phyloP scores from a whole-genome alignment of 495 filamentous ascomycete genomes.

The Talaromyces ruber region DNA sequence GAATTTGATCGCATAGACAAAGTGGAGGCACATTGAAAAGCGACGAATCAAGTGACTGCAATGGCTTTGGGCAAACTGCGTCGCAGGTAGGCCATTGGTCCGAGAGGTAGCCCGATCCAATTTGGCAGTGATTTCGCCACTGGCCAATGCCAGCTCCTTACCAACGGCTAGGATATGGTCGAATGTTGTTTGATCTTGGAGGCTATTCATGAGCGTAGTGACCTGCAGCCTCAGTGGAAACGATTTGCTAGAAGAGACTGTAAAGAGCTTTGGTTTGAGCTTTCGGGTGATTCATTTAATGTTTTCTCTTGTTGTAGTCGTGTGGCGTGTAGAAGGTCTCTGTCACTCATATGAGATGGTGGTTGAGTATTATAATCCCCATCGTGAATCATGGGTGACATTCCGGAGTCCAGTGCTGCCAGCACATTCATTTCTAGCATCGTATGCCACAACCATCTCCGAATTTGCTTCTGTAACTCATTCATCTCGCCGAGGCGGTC shows the following conservation, averaged over 20 bases:
- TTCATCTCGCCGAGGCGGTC: conserved; percentile 31
- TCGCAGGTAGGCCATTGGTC: not conserved
- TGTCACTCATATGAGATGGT: conserved; percentile 41
- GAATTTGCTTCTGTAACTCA: conserved; percentile 32
- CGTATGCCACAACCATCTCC: conserved; percentile 49
- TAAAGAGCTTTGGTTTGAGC: conserved; percentile 31
- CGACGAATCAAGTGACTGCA: conserved; percentile 33
- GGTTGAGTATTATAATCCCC: conserved; percentile 43
- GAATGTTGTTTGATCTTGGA: conserved; percentile 38
- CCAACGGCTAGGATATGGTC: conserved; percentile 31
- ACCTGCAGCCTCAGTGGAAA: conserved; percentile 32
- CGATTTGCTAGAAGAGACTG: conserved; percentile 36
- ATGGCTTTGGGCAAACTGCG: conserved; percentile 17
- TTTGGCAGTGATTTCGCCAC: conserved; percentile 16
- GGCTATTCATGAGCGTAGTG: conserved; percentile 30
- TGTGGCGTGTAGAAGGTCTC: conserved; percentile 14
- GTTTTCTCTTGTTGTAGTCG: conserved; percentile 1
- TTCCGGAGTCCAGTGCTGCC: conserved; percentile 41
- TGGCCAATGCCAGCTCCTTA: conserved; percentile 23
- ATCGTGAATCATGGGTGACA: conserved; percentile 38
- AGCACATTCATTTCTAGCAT: conserved; percentile 48
- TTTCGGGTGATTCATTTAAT: conserved; percentile 11
- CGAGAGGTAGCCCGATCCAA: conserved; percentile 7
- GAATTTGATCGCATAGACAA: conserved; percentile 33
- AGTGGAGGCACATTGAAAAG: conserved; percentile 40